These are phyloP conservation scores for Gnomoniopsis sp. DNA, from an alignment of 2,329 filamentous ascomycete species.

Conservation along the genomic window DNA sequence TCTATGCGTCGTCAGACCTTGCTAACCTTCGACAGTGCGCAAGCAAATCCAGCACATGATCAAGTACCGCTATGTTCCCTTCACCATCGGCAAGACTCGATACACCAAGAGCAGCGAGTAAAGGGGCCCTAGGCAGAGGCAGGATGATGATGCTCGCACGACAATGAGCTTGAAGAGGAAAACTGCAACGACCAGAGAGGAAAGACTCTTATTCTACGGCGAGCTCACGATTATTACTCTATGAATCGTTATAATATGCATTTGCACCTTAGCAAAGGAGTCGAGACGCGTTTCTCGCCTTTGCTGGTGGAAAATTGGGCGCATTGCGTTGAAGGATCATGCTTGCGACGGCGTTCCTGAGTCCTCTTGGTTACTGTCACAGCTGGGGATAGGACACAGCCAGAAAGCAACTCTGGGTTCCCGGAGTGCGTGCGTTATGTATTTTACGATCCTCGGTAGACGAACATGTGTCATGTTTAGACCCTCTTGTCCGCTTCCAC, in stretches of 20 bases:
- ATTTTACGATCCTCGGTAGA: constrained; percentile 14
- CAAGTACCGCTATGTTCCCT: constrained; percentile 98
- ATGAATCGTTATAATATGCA: constrained; percentile 18
- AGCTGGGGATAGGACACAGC: not conserved
- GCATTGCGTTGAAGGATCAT: constrained; percentile 4
- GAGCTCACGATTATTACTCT: constrained; percentile 9
- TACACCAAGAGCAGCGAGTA: constrained; percentile 64
- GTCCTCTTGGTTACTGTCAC: constrained; percentile 5
- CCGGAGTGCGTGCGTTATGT: constrained; percentile 11
- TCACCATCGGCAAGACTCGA: constrained; percentile 84
- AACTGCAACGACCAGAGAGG: not conserved
- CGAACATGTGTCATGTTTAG: not conserved
- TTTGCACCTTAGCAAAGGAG: constrained; percentile 12
- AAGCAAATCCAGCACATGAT: constrained; percentile 99
- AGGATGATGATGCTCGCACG: not conserved
- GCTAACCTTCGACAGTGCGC: constrained; percentile 63
- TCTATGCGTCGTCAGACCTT: not conserved
- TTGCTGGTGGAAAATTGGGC: constrained; percentile 11
- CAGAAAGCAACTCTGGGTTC: constrained; percentile 1
- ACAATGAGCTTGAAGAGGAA: constrained; percentile 3
- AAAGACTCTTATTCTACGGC: constrained; percentile 11
- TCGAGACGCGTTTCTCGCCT: constrained; percentile 4
- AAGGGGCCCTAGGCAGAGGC: constrained; percentile 1
- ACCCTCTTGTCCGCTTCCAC: too few species aligned
- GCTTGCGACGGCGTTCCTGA: constrained; percentile 9